phyloP scores from a whole-genome alignment of 1,284 basidiomycete genomes.

The Peniophora sp. region DNA sequence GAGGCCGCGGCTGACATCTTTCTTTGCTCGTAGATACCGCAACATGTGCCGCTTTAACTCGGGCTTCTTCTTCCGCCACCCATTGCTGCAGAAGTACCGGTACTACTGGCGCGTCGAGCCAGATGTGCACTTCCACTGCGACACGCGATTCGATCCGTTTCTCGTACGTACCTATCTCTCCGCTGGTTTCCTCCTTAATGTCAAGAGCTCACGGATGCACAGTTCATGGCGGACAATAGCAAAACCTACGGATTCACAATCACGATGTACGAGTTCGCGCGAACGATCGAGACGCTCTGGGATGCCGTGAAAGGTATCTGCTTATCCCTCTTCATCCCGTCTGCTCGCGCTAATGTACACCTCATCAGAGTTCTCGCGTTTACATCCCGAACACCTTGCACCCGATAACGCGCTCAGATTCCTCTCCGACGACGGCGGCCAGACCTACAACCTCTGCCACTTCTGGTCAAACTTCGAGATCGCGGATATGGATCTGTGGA shows the following conservation, averaged over 20 bases:
- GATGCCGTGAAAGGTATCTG: conserved; percentile 41
- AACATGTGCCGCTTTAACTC: conserved; percentile 61
- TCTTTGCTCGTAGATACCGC: conserved; percentile 25
- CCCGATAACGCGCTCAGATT: conserved; percentile 64
- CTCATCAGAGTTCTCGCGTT: conserved; percentile 55
- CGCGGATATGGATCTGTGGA: conserved; percentile 55
- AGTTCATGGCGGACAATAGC: conserved; percentile 64
- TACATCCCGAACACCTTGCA: conserved; percentile 56
- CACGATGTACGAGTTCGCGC: conserved; percentile 67
- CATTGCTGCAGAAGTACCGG: conserved; percentile 36
- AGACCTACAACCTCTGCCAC: conserved; percentile 69
- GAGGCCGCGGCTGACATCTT: conserved; percentile 32
- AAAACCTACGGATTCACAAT: conserved; percentile 74
- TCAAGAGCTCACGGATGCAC: no score
- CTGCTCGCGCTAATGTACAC: neutral
- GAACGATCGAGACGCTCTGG: conserved; percentile 75
- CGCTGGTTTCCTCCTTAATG: no score
- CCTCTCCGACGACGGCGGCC: conserved; percentile 56
- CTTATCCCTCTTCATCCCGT: conserved; percentile 4
- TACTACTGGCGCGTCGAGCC: conserved; percentile 74
- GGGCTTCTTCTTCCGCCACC: conserved; percentile 48
- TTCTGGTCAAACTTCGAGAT: conserved; percentile 81
- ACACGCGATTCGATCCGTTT: conserved; percentile 70
- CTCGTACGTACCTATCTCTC: conserved; percentile 12
- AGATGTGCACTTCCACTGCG: conserved; percentile 67